Percentiles rank a stretch among this genome's conserved stretches.
Conservation (phyloP, 306 rosid species). For the Lathyrus aphaca region DNA sequence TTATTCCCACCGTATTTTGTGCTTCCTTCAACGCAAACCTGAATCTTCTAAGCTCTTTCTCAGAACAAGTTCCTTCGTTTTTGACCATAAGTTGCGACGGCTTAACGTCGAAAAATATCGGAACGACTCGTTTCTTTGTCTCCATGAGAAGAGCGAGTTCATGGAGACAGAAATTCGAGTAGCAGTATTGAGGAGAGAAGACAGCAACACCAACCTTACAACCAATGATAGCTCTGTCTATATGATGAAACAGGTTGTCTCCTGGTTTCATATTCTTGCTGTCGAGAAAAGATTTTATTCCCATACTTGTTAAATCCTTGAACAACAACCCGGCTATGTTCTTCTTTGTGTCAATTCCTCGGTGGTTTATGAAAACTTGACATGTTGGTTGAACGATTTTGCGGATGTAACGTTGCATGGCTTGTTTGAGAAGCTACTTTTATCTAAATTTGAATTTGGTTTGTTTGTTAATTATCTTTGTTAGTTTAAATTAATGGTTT, state of each 20-base stretch:
- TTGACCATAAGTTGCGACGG: conserved; percentile 72
- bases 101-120: conserved; percentile 69
- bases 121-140: conserved; percentile 63
- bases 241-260: conserved; percentile 62
- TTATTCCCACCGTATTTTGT: conserved; percentile 72
- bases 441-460: neutral
- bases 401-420: conserved; percentile 66
- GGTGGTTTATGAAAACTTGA: conserved; percentile 86
- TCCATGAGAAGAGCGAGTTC: conserved; percentile 82
- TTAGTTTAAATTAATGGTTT: too few relatives aligned
- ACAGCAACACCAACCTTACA: conserved; percentile 76
- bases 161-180: conserved; percentile 77
- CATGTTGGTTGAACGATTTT: conserved; percentile 36
- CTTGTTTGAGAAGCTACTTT: conserved; percentile 39
- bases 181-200: conserved; percentile 79
- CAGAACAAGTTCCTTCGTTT: conserved; percentile 48
- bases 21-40: conserved; percentile 73
- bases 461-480: neutral
- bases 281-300: conserved; percentile 60
- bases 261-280: conserved; percentile 89
- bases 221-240: conserved; percentile 54
- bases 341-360: conserved; percentile 78
- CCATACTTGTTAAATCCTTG: conserved; percentile 45
- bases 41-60: conserved; percentile 52
- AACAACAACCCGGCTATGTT: conserved; percentile 69